A percentile compares a stretch with the other conserved stretches of the same genome.
Conservation (phyloP, 2,329 filamentous ascomycete genomes). For the Aspergillus candidus region DNA sequence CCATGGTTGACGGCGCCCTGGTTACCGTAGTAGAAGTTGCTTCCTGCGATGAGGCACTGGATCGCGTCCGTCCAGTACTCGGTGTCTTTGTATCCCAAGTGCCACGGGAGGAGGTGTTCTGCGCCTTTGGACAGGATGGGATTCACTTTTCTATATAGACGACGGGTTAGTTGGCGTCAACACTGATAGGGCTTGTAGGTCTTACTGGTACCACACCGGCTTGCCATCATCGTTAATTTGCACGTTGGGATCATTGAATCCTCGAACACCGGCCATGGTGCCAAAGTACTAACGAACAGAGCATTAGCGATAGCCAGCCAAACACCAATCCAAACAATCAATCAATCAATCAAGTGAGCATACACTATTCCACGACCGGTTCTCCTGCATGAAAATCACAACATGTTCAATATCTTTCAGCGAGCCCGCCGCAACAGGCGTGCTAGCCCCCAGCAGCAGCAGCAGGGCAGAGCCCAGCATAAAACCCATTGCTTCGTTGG, state of each 20-base stretch:
- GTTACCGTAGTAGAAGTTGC: slow-evolving; percentile 49
- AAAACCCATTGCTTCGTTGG: neutral
- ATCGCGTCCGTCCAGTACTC: slow-evolving; percentile 47
- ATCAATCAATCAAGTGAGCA: neutral
- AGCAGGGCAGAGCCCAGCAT: slow-evolving; percentile 11
- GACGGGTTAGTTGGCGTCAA: neutral
- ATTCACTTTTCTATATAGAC: slow-evolving; percentile 29
- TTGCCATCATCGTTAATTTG: slow-evolving; percentile 44
- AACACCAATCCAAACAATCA: too few species aligned
- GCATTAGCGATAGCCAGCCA: neutral
- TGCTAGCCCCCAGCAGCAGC: slow-evolving; percentile 12
- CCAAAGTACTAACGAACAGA: slow-evolving; percentile 45
- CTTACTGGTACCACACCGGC: slow-evolving; percentile 46
- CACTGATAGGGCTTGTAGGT: slow-evolving; percentile 7
- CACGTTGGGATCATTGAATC: slow-evolving; percentile 52
- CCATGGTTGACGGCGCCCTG: slow-evolving; percentile 48
- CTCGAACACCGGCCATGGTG: slow-evolving; percentile 51
- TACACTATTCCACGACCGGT: slow-evolving; percentile 37
- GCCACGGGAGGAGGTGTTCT: slow-evolving; percentile 47
- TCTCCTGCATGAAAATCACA: slow-evolving; percentile 54
- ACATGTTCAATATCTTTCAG: slow-evolving; percentile 52
- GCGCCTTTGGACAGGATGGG: slow-evolving; percentile 36
- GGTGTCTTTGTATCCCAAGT: slow-evolving; percentile 48
- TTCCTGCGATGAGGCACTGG: slow-evolving; percentile 50
- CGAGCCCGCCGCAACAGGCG: slow-evolving; percentile 30